Base-by-base conservation (phyloP, 257 asterid genomes). In the Mentha longifolia region DNA sequence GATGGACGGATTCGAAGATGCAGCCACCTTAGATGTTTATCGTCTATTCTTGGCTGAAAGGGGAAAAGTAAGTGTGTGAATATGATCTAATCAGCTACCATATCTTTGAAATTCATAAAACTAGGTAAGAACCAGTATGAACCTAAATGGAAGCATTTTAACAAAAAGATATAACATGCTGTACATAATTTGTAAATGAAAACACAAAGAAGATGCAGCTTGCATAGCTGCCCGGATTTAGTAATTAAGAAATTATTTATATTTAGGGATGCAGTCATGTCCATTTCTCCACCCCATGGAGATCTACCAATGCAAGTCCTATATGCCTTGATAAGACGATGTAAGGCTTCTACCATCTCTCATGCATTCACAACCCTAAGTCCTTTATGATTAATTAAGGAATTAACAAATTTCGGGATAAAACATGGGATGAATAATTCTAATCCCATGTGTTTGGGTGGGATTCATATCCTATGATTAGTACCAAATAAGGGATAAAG, bases 1-100 rank as follows among this genome's bases (percentile, higher is more conserved):
- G 95, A 80, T 13, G 97, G 96, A 33, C 96, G 99, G 57, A 94
- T 88, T 76, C 96, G 90, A 42, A 94, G 97, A 84, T 95, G 99
- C 82, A 95, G 81, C 99, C 99, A 95, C 81, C 85, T 88, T 67
- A 84, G 37, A 70, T 92, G 97, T 65, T 82, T 89, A 54, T 89
- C 98, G 31, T 92, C 98, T 73, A 85, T 63, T 83, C 83, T 88
- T 59, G 98, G 98, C 99, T 95, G 92, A 79, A 84, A 61, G 52
- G 55, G 68, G 43, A 55, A 72, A 72, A 59, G 14, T 49, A 28
- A 57, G 68, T 2, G 62, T 37, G 52, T 30, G 7, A 52, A 54
- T 22, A 61, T 8, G 37, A 55, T 37, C 13, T 37, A 56, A 54
- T 28, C 20, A 55, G 62, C 62, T 14, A 42, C 65, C 47, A 65